Base-by-base conservation (phyloP, 176 grass and related monocot species). In the Triticum timopheevii region DNA sequence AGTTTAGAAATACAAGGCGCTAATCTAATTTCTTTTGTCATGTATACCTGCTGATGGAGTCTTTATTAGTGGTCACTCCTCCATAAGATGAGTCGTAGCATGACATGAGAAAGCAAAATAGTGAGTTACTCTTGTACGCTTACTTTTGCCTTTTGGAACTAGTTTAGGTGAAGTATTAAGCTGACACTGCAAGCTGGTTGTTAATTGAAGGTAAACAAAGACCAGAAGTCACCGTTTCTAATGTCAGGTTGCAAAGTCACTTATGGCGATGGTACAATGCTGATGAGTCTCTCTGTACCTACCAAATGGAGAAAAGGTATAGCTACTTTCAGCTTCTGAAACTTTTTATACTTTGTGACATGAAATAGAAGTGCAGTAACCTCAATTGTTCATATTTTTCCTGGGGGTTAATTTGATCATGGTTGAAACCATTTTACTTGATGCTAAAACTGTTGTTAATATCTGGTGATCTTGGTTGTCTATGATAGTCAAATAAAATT, bases 211-310 rank as follows among this genome's bases (percentile, higher is more conserved):
- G 92, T 91, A 38, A 88, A 71, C 50, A 98, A 98, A 79, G 90
- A 95, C 78, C 84, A 92, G 45, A 98, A 92, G 77, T 85, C 90
- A 65, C 93, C 93, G 3, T 98, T 98, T 77, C 69, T 98, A 39
- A 95, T 98, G 96, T 95, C 93, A 24, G 93, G 92, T 59, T 95
- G 96, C 84, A 98, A 98, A 92, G 93, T 98, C 16, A 93, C 96
- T 5, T 92, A 95, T 90, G 96, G 96, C 19, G 92, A 92, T 82
- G 93, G 96, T 69, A 95, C 62, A 31, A 94, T 95, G 93, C 62
- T 98, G 93, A 92, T 98, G 34, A 89, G 81, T 95, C 83, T 40
- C 10, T 83, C 5, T 75, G 6, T 36, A 20, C 24, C 4, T 68
- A 54, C 58, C 1, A 23, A 49, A 50, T 77, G 65, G 79, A 28